A percentile compares a stretch with the other conserved stretches of the same genome.
Evolutionary conservation across 2,329 filamentous ascomycete genomes (phyloP).

Genomic region (Teratosphaeria zuluensis): DNA sequence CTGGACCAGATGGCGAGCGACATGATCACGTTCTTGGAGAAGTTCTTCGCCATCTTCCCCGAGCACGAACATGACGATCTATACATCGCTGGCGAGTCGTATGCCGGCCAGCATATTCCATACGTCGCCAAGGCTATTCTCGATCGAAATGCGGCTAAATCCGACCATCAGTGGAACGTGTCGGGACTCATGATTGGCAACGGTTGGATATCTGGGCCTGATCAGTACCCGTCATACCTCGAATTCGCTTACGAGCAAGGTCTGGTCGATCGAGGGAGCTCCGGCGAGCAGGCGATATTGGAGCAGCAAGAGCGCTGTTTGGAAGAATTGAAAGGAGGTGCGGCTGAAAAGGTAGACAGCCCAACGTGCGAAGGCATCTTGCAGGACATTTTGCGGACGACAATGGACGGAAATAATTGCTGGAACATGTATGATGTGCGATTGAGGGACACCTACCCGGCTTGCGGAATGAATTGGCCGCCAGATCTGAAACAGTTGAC

Average conservation of each 20-base stretch:
- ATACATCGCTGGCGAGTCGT: slow-evolving; percentile 92
- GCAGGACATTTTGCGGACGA: slow-evolving; percentile 58
- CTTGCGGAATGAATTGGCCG: slow-evolving; percentile 97
- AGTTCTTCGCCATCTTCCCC: slow-evolving; percentile 83
- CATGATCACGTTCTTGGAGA: slow-evolving; percentile 80
- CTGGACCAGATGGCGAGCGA: slow-evolving; percentile 82
- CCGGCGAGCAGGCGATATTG: slow-evolving; percentile 58
- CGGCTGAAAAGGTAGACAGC: slow-evolving; percentile 56
- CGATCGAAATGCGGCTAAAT: slow-evolving; percentile 57
- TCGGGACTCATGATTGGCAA: slow-evolving; percentile 88
- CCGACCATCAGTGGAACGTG: slow-evolving; percentile 58
- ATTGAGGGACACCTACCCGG: slow-evolving; percentile 66
- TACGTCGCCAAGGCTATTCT: slow-evolving; percentile 91
- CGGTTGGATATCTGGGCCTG: slow-evolving; percentile 84
- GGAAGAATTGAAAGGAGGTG: slow-evolving; percentile 48
- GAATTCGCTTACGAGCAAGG: slow-evolving; percentile 69
- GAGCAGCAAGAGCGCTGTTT: slow-evolving; percentile 60
- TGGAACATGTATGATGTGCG: slow-evolving; percentile 97
- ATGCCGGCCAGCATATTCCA: slow-evolving; percentile 91
- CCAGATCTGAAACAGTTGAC: slow-evolving; percentile 69
- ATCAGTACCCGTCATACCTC: slow-evolving; percentile 85
- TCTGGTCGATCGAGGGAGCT: slow-evolving; percentile 58
- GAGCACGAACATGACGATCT: slow-evolving; percentile 87
- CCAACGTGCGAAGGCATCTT: slow-evolving; percentile 67
- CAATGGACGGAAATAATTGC: slow-evolving; percentile 51